phyloP scores from a whole-genome alignment of 139 green algal genomes.

The Pseudopediastrum boryanum region DNA sequence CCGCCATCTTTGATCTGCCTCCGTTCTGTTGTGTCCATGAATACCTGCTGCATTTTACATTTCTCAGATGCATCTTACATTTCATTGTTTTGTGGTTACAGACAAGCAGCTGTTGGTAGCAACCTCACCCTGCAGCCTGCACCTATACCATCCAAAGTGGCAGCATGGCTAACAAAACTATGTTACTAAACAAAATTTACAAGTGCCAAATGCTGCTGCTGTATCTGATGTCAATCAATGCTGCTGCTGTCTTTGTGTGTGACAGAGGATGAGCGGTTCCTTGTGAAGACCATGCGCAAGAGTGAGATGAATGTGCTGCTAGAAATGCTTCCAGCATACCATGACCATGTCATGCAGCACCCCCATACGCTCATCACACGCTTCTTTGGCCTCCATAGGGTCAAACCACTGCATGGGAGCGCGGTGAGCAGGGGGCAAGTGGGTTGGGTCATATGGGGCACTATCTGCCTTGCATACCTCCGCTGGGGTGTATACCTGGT shows the following conservation, averaged over 20 bases:
- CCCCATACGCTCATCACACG: conserved; percentile 83
- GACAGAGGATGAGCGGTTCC: conserved; percentile 61
- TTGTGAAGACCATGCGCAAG: conserved; percentile 79
- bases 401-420: conserved; percentile 77
- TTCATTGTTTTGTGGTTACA: too few species aligned
- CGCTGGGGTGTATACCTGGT: too few species aligned
- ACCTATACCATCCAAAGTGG: too few species aligned
- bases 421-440: conserved; percentile 54
- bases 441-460: neutral
- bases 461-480: too few species aligned
- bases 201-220: neutral
- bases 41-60: too few species aligned
- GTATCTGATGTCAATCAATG: neutral
- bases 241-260: neutral
- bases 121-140: too few species aligned
- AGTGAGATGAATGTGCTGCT: conserved; percentile 80
- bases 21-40: too few species aligned
- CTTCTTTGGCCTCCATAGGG: conserved; percentile 90
- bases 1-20: too few species aligned
- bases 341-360: conserved; percentile 71
- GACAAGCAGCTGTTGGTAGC: too few species aligned
- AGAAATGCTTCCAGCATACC: conserved; percentile 83
- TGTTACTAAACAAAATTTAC: too few species aligned
- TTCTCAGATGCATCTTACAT: too few species aligned
- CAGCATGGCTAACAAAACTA: too few species aligned